These are phyloP conservation scores for Solanum sparsipilum DNA, from an alignment of 257 asterid genomes.

Conservation along the genomic window DNA sequence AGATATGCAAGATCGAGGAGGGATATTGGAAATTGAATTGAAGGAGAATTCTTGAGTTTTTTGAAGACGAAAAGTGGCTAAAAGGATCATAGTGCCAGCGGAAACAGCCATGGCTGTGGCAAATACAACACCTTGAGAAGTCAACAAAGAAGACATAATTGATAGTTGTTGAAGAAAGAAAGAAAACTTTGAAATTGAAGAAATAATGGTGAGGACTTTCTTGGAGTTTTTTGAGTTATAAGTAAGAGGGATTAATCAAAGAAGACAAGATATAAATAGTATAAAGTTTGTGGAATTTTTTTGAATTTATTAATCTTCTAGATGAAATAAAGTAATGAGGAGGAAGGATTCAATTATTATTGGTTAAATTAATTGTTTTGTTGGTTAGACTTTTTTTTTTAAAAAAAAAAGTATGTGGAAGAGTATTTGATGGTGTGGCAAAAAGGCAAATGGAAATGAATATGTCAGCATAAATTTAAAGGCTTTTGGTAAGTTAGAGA, in stretches of 20 bases:
- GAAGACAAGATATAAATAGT: not conserved
- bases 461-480: not conserved
- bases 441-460: not conserved
- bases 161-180: not conserved
- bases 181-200: not conserved
- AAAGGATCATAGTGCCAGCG: conserved; percentile 57
- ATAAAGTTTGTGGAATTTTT: not conserved
- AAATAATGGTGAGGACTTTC: not conserved
- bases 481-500: not conserved
- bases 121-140: conserved; percentile 54
- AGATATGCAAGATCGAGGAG: conserved; percentile 38
- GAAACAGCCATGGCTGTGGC: conserved; percentile 92
- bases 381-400: not conserved
- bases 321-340: not conserved
- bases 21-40: conserved; percentile 5
- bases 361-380: not conserved
- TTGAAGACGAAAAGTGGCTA: conserved; percentile 49
- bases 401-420: not conserved
- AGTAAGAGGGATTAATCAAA: not conserved
- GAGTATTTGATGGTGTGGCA: not conserved
- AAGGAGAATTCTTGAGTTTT: conserved; percentile 22
- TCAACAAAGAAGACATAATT: conserved; percentile 24
- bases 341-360: not conserved
- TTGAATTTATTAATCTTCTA: not conserved
- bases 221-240: not conserved